Base-by-base conservation (phyloP, 2,329 filamentous ascomycete genomes). In the Claviceps sp. region DNA sequence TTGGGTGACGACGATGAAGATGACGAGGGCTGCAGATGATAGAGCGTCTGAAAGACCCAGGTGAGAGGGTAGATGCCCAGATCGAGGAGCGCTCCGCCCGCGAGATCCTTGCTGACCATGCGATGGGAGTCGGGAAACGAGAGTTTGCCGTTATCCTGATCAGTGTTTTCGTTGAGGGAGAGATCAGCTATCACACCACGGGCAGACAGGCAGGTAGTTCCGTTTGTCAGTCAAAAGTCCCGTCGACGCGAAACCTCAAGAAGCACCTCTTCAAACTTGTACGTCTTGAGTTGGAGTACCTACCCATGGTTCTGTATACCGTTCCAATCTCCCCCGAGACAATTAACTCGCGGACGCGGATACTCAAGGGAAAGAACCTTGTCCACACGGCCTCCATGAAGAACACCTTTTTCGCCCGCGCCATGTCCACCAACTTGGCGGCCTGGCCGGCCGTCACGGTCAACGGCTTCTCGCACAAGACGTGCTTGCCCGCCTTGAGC, bases 361-460 rank as follows among this genome's bases (percentile, higher is more conserved):
- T 78, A 61, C 85, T 90, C 13, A 95, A 71, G 2, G 89, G 89
- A 71, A 95, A 93, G 71, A 85, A 93, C 54, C 89, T 76, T 39
- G 88, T 94, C 89, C 89, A 95, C 19, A 94, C 87, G 44, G 87
- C 87, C 69, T 91, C 87, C 85, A 90, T 89, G 55, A 91, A 70
- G 74, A 86, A 85, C 59, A 88, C 64, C 55, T 80, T 78, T 74
- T 89, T 91, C 62, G 80, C 75, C 64, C 73, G 78, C 6, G 89
- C 89, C 54, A 79, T 82, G 56, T 84, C 80, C 49, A 84, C 78
- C 26, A 95, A 75, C 64, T 81, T 81, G 67, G 79, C 80, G 24
- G 85, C 74, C 69, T 95, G 89, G 10, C 80, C 74, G 2, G 85
- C 88, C 57, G 85, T 95, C 56, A 91, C 86, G 1, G 89, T 94